Base-by-base conservation (phyloP, 768 basidiomycete species). In the Pisolithus marmoratus region DNA sequence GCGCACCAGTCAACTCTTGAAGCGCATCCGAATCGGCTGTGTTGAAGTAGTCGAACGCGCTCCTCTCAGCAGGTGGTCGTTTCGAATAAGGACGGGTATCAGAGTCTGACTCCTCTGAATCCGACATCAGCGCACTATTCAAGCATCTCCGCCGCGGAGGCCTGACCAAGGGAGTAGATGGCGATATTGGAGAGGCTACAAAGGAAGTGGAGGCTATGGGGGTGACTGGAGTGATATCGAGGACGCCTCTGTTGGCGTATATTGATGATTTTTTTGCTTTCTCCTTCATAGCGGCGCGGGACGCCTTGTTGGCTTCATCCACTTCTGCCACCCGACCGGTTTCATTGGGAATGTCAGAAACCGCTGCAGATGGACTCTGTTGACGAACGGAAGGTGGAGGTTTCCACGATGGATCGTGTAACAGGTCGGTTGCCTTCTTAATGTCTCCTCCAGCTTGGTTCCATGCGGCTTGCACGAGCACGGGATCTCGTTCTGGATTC, bases 201-300 rank as follows among this genome's bases (percentile, higher is more conserved):
- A 69, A 65, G 37, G 73, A 76, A n/a, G 63, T 60, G 2, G 53
- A 45, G 1, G 72, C 66, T 46, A 56, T 38, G n/a, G 79, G 75
- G 1, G 77, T 72, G 15, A 77, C 65, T 24, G 70, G 70, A 49
- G 70, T 79, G 46, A 67, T 69, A 50, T 80, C 79, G 34, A 84
- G 70, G 26, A 70, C 68, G 37, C 75, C 66, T 51, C 85, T 78
- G 56, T 84, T 85, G 38, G 84, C 83, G 58, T 90, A 90, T 46
- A 91, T 91, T 65, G 82, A 76, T n/a, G 89, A 90, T 61, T 81
- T 85, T 67, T 86, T 90, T 20, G 83, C 87, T 66, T 87, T 84
- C 69, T 89, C 87, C 62, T 75, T 83, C 52, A 74, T 75, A 31
- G 85, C 82, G 19, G 76, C 79, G 54, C 84, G 76, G 55, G 75